Percentiles rank a stretch among this genome's conserved stretches.
These are phyloP conservation scores for Fraxinus albicans DNA, from an alignment of 305 asterid species.

Conservation along the genomic window DNA sequence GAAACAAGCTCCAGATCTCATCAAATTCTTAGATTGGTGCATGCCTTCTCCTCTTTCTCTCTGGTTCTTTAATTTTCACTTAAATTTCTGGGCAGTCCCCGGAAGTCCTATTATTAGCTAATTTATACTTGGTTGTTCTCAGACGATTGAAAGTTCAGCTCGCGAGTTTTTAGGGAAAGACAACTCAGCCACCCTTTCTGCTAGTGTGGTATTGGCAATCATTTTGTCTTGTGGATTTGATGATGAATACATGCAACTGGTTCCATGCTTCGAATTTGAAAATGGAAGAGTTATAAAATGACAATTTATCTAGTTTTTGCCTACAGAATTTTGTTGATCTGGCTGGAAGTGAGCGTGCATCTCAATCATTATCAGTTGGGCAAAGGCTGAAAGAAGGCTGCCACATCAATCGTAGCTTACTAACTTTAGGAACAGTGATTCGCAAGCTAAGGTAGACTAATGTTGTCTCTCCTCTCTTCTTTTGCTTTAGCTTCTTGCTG, in stretches of 20 bases:
- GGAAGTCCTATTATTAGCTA: constrained; percentile 1
- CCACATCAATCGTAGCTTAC: constrained; percentile 95
- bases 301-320: constrained; percentile 11
- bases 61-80: neutral
- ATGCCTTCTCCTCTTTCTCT: constrained; percentile 22
- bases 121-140: constrained; percentile 32
- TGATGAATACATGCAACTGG: constrained; percentile 8
- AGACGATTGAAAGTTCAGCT: constrained; percentile 98
- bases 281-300: neutral
- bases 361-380: constrained; percentile 89
- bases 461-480: constrained; percentile 16
- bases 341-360: constrained; percentile 99
- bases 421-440: constrained; percentile 90
- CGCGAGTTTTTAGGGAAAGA: constrained; percentile 91
- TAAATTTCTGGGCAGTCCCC: neutral
- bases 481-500: constrained; percentile 9
- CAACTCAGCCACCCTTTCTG: constrained; percentile 93
- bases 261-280: constrained; percentile 15
- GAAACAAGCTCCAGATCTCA: constrained; percentile 98
- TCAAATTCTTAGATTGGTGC: constrained; percentile 94
- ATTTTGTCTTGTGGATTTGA: constrained; percentile 17
- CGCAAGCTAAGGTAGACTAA: constrained; percentile 85
- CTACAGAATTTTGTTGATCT: constrained; percentile 96
- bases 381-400: constrained; percentile 98
- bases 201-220: constrained; percentile 35